Base-by-base conservation (phyloP, 2,329 filamentous ascomycete species). In the Xylariaceae sp. region DNA sequence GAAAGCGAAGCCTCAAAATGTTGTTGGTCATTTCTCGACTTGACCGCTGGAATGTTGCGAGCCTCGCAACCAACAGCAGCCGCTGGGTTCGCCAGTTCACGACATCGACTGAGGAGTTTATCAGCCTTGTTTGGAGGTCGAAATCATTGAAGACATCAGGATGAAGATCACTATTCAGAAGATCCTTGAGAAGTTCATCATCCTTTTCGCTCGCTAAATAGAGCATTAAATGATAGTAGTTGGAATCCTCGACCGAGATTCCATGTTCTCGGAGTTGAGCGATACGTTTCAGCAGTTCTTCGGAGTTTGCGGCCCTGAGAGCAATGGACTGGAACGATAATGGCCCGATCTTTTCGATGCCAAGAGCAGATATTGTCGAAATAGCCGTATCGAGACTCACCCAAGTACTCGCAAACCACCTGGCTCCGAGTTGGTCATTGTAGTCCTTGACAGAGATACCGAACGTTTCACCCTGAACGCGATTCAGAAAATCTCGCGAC, bases 301-400 rank as follows among this genome's bases (percentile, higher is more conserved):
- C 74, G 0, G 84, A 72, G 8, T 80, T 80, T 1, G 76, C 72
- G 55, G 88, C 83, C 67, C 89, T 82, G 9, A 88, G 73, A 2
- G 87, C 90, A 72, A 96, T 84, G 51, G 92, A 87, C 64, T 92
- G 88, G 17, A 96, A 72, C 3, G 90, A 88, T 15, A 88, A 76
- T 0, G 91, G 88, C 0, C 92, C 92, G 62, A 96, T 87, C 42
- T 79, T 77, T 52, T 84, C 79, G 4, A 95, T 77, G 1, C 89
- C 89, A 55, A 96, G 82, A 67, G 88, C 84, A 15, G 94, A 76
- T 5, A 89, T 81, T 39, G 82, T 82, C 3, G 69, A 66, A 57
- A 95, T 84, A 30, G 90, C 84, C 64, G 88, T 82, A 58, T 92
- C 85, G 8, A 92, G 77, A 1, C 87, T 83, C 18, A 94, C 81